Percentiles rank a stretch among this genome's conserved stretches.
Conservation (phyloP, 768 basidiomycete genomes). For the Lactifluus piperatus region DNA sequence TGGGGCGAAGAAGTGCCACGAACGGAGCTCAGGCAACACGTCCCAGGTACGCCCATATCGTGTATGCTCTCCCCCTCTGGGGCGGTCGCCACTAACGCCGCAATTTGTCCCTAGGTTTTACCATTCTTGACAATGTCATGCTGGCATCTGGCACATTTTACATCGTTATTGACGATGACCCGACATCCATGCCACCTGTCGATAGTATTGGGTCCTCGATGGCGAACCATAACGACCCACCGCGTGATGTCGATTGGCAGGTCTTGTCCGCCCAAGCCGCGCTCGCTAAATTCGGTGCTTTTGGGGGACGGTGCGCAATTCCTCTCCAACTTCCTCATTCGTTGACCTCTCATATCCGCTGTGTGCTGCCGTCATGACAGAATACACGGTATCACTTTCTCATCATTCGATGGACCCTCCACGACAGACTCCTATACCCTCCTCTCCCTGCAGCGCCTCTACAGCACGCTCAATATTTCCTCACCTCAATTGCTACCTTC, state of each 20-base stretch:
- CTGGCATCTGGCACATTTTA: constrained; percentile 65
- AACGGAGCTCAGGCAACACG: constrained; percentile 52
- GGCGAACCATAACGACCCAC: constrained; percentile 30
- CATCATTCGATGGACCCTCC: constrained; percentile 27
- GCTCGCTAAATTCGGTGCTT: constrained; percentile 23
- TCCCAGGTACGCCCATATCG: constrained; percentile 41
- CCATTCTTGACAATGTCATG: constrained; percentile 75
- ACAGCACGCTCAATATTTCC: constrained; percentile 48
- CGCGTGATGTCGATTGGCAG: constrained; percentile 49
- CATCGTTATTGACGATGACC: constrained; percentile 65
- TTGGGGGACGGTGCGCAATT: constrained; percentile 25
- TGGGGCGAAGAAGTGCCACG: constrained; percentile 52
- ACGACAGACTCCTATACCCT: constrained; percentile 54
- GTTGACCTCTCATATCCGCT: not conserved
- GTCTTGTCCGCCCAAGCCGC: constrained; percentile 23
- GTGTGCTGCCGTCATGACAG: constrained; percentile 27
- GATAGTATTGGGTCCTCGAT: constrained; percentile 39
- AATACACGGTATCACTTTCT: constrained; percentile 58
- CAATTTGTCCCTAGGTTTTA: constrained; percentile 49
- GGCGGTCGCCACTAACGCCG: not conserved
- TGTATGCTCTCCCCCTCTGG: not conserved
- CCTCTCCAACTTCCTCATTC: not conserved
- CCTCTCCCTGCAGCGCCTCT: constrained; percentile 69
- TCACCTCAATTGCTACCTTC: constrained; percentile 21
- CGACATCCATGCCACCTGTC: constrained; percentile 49